phyloP scores from a whole-genome alignment of 1,284 basidiomycete genomes.

The Cutaneotrichosporon sp. region DNA sequence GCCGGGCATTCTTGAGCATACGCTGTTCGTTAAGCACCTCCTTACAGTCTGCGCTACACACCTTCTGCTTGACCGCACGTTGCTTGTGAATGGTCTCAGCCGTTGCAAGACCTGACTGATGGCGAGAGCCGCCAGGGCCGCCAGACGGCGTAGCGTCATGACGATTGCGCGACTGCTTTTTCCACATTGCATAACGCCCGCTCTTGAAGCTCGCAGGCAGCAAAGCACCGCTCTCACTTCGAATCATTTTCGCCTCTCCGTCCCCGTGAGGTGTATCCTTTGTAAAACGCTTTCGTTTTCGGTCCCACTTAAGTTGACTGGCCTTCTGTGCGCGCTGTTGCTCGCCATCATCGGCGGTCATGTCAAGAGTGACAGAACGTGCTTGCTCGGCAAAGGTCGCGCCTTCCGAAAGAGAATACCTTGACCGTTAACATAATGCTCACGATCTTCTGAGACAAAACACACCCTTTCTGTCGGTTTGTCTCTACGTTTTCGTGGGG shows the following conservation, averaged over 20 bases:
- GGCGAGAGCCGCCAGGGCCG: background rate
- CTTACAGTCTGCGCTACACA: background rate
- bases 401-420: constrained; percentile 80
- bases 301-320: constrained; percentile 75
- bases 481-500: constrained; percentile 83
- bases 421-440: constrained; percentile 34
- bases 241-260: constrained; percentile 92
- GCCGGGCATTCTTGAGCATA: constrained; percentile 13
- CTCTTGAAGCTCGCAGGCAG: constrained; percentile 91
- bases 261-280: constrained; percentile 76
- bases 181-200: constrained; percentile 95
- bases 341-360: constrained; percentile 71
- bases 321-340: constrained; percentile 63
- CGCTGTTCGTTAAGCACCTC: background rate
- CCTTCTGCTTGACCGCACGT: constrained; percentile 1
- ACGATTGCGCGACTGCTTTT: constrained; percentile 32
- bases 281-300: constrained; percentile 93
- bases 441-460: too few relatives aligned
- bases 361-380: constrained; percentile 70
- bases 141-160: too few relatives aligned
- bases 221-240: constrained; percentile 83
- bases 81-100: constrained; percentile 10
- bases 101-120: background rate
- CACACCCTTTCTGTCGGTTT: constrained; percentile 78
- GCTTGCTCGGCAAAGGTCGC: constrained; percentile 82